Percentiles rank a stretch among this genome's conserved stretches.
These are phyloP conservation scores for Cunninghamia lanceolata DNA, from an alignment of 75 land plant genomes.

Conservation along the genomic window DNA sequence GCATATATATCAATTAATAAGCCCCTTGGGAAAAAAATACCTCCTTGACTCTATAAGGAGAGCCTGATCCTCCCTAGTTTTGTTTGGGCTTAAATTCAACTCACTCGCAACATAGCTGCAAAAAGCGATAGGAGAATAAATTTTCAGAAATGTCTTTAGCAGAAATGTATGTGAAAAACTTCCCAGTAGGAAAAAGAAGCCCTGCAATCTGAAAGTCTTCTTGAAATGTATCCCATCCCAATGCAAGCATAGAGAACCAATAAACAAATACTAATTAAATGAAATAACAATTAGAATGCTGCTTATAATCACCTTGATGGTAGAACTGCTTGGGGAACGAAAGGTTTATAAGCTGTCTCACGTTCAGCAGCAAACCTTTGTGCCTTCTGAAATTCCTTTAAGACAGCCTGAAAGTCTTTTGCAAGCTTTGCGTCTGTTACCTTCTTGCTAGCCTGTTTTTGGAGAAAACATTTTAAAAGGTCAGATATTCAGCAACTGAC, in stretches of 20 bases:
- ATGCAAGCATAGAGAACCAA: background rate
- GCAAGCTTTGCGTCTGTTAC: conserved; percentile 90
- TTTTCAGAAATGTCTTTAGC: background rate
- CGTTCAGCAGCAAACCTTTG: conserved; percentile 30
- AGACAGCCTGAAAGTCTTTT: conserved; percentile 84
- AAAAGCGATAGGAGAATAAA: background rate
- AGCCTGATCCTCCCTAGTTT: conserved; percentile 35
- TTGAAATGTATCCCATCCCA: background rate
- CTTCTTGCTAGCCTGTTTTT: conserved; percentile 64
- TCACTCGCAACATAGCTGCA: conserved; percentile 41
- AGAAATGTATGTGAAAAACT: background rate
- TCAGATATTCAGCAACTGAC: background rate
- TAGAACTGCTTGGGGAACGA: conserved; percentile 16
- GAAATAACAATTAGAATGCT: background rate
- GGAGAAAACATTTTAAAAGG: background rate
- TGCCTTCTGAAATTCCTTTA: conserved; percentile 74
- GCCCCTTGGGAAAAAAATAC: conserved; percentile 11
- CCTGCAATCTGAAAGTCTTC: background rate
- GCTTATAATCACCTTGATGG: conserved; percentile 15
- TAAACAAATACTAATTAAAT: background rate
- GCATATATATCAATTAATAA: background rate
- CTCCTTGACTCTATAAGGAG: conserved; percentile 51
- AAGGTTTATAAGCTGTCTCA: conserved; percentile 27
- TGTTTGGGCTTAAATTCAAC: conserved; percentile 25
- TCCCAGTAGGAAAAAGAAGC: background rate